Evolutionary conservation across 2,329 filamentous ascomycete genomes (phyloP).

Genomic region (Claviceps monticola): DNA sequence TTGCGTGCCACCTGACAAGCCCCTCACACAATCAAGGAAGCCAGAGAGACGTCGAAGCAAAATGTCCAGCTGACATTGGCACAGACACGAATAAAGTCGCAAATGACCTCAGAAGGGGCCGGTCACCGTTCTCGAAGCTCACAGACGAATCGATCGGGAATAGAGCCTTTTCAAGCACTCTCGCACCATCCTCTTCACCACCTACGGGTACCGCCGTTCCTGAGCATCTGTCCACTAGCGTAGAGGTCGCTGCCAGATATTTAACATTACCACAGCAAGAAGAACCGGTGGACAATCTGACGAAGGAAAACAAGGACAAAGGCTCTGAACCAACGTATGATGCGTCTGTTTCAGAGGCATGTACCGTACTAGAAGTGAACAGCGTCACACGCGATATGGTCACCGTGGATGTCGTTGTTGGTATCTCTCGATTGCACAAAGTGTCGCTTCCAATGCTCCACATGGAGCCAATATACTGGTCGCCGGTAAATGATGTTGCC

Average conservation of each 20-base stretch:
- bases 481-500: constrained; percentile 77
- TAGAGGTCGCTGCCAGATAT: neutral
- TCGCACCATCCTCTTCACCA: neutral
- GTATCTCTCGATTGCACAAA: constrained; percentile 77
- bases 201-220: neutral
- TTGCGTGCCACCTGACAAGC: neutral
- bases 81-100: neutral
- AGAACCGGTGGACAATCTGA: neutral
- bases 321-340: neutral
- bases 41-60: constrained; percentile 8
- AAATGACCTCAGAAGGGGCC: neutral
- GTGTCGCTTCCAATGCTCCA: constrained; percentile 69
- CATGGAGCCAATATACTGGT: constrained; percentile 98
- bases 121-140: neutral
- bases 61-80: neutral
- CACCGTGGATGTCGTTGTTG: constrained; percentile 59
- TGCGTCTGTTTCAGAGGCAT: neutral
- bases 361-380: constrained; percentile 8
- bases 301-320: neutral
- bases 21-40: constrained; percentile 7
- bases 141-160: neutral
- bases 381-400: constrained; percentile 11
- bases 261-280: neutral
- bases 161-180: neutral
- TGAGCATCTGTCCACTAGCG: neutral